phyloP scores from a whole-genome alignment of 768 basidiomycete species.

The Flagelloscypha sp. region DNA sequence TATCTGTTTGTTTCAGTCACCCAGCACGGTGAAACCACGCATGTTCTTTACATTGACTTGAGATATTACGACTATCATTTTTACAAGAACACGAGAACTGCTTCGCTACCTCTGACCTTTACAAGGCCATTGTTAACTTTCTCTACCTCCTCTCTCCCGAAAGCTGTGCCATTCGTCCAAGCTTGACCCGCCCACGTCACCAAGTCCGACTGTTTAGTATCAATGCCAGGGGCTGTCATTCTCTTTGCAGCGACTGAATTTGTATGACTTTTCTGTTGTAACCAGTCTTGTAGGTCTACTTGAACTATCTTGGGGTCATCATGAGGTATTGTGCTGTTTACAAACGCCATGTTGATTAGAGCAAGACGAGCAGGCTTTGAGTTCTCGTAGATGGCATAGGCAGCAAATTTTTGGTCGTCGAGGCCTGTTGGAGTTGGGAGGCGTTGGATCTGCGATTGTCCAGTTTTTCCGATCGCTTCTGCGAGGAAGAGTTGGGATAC shows the following conservation, averaged over 20 bases:
- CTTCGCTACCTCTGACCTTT: constrained; percentile 19
- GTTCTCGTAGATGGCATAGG: constrained; percentile 23
- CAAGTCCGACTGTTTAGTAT: constrained; percentile 17
- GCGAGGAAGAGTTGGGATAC: constrained; percentile 25
- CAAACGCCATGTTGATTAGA: constrained; percentile 19
- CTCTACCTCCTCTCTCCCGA: constrained; percentile 17
- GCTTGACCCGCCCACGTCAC: constrained; percentile 24
- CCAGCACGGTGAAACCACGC: too few relatives aligned
- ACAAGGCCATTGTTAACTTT: constrained; percentile 13
- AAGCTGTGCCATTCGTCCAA: constrained; percentile 20
- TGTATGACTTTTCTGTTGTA: neutral
- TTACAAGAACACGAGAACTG: constrained; percentile 21
- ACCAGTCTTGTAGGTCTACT: constrained; percentile 12
- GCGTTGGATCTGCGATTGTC: constrained; percentile 14
- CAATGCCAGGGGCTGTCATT: constrained; percentile 21
- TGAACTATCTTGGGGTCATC: constrained; percentile 5
- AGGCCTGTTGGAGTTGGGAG: constrained; percentile 11
- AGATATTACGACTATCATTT: constrained; percentile 1
- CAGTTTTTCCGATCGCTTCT: constrained; percentile 21
- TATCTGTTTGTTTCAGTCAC: too few relatives aligned
- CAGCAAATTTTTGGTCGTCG: constrained; percentile 15
- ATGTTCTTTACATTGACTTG: too few relatives aligned
- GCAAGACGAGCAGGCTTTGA: constrained; percentile 15
- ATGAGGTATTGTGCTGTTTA: constrained; percentile 10
- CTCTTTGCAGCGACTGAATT: constrained; percentile 15